A percentile compares a stretch with the other conserved stretches of the same genome.
phyloP scores from a whole-genome alignment of 225 moss, liverwort and hornwort genomes.

The Polytrichum formosum region DNA sequence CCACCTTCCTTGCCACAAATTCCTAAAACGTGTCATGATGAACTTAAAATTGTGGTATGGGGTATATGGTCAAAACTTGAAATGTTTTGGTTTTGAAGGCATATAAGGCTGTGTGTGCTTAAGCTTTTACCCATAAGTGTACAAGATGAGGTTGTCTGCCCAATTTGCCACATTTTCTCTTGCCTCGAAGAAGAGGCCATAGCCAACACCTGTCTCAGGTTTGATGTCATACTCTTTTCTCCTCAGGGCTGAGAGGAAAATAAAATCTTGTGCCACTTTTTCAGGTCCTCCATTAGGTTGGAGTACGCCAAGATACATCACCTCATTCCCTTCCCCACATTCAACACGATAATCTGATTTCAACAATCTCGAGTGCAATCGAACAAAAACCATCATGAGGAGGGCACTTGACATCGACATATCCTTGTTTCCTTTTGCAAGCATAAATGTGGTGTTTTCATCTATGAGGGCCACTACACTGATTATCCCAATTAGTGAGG shows the following conservation, averaged over 20 bases:
- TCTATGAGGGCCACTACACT: not conserved
- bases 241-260: constrained; percentile 14
- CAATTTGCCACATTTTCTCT: constrained; percentile 19
- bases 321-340: constrained; percentile 5
- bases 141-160: constrained; percentile 24
- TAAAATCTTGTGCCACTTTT: constrained; percentile 21
- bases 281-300: constrained; percentile 15
- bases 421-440: not conserved
- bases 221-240: constrained; percentile 19
- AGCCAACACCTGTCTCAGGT: constrained; percentile 19
- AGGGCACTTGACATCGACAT: not conserved
- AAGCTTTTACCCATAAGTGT: constrained; percentile 15
- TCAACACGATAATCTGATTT: not conserved
- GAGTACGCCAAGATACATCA: constrained; percentile 25
- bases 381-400: too few relatives aligned
- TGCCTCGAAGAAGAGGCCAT: constrained; percentile 20
- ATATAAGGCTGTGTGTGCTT: constrained; percentile 17
- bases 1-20: not conserved
- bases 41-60: not conserved
- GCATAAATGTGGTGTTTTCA: not conserved
- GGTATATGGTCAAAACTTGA: constrained; percentile 8
- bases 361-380: not conserved
- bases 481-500: too few relatives aligned
- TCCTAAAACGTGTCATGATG: not conserved
- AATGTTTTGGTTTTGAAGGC: constrained; percentile 21